Evolutionary conservation across 768 basidiomycete species (phyloP).

Genomic region (Boletus edulis): DNA sequence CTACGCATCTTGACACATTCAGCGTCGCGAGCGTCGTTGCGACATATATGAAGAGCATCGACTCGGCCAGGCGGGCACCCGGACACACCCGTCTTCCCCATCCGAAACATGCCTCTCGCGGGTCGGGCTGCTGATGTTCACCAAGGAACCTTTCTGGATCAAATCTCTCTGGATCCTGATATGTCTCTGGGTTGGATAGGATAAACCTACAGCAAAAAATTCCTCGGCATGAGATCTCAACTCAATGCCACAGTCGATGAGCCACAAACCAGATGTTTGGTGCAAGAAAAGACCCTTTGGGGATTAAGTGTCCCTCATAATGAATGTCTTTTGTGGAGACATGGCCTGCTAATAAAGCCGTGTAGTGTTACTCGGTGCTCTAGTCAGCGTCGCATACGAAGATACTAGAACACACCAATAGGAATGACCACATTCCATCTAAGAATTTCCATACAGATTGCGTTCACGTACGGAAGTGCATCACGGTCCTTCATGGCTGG

Average conservation of each 20-base stretch:
- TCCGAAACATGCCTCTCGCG: too few relatives aligned
- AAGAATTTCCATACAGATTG: conserved; percentile 10
- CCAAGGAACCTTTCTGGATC: too few relatives aligned
- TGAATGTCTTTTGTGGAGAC: not conserved
- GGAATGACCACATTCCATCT: conserved; percentile 2
- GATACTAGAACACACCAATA: not conserved
- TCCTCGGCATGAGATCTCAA: too few relatives aligned
- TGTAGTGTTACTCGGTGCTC: too few relatives aligned
- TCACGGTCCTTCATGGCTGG: conserved; percentile 8
- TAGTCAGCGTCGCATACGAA: too few relatives aligned
- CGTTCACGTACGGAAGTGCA: not conserved
- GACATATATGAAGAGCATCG: not conserved
- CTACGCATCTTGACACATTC: not conserved
- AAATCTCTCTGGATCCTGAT: too few relatives aligned
- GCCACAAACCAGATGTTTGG: not conserved
- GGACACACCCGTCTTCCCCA: too few relatives aligned
- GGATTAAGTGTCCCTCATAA: not conserved
- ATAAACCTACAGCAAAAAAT: too few relatives aligned
- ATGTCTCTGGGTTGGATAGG: too few relatives aligned
- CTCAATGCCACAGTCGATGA: not conserved
- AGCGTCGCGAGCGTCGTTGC: not conserved
- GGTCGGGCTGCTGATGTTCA: too few relatives aligned
- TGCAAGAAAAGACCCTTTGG: not conserved
- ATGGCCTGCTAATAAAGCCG: not conserved
- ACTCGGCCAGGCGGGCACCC: too few relatives aligned